Evolutionary conservation across 108 stramenopile genomes (phyloP), one percentile per base, ranked within the genome.

Genomic region (Nannochloropsis salina): DNA sequence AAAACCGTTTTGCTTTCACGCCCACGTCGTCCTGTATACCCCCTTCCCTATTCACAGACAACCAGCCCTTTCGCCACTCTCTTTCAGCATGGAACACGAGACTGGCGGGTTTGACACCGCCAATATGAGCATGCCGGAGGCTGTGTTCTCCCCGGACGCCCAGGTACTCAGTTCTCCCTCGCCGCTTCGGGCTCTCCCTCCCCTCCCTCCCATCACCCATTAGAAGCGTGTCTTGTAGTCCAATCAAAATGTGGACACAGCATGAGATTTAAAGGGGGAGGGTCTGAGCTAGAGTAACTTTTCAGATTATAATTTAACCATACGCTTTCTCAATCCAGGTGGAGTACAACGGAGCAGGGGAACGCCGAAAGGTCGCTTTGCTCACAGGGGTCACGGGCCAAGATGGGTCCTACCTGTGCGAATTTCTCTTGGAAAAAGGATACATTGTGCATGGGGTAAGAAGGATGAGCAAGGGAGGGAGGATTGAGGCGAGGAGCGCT

Each of bases 361-460:
- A 74, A n/a, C 61, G 61, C 8, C 61, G 61, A n/a, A 74, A 74
- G 61, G 82, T 83, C 42, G 98, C 98, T 12, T 92, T 98, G 18
- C 93, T 98, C 88, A 98, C 98, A 42, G 98, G 98, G 74, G 97
- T 99, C 86, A 99, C 98, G 20, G 98, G 98, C 9, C 98, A 99
- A 86, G 98, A 99, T 91, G 98, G 98, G 42, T 97, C 97, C 21
- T 99, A 99, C 86, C 93, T 99, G 61, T 94, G 97, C 8, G 97
- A 98, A 89, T 92, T 97, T 44, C 90, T 98, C 43, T 88, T 99
- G 41, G 93, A 92, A 11, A 99, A 99, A 89, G 97, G 97, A 86
- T 97, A 96, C 90, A 86, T 96, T 94, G 97, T 97, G 44, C 97
- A 97, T 82, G 61, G 61, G 61, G 61, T 74, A 6, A 74, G 61